These are phyloP conservation scores for Setaria viridis DNA, from an alignment of 202 grass and related monocot genomes.

Conservation along the genomic window DNA sequence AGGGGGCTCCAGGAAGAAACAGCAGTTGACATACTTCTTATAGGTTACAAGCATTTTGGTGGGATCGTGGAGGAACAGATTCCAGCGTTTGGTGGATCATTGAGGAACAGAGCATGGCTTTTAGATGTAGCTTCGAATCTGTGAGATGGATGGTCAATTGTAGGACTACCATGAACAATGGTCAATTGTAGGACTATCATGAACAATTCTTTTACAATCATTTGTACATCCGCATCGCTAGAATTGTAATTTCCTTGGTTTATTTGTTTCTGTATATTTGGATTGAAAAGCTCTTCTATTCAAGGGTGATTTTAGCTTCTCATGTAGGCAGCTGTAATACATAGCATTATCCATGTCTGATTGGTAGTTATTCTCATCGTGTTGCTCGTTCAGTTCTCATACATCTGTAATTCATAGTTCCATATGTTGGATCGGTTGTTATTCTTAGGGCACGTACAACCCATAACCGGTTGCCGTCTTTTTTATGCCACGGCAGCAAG, in stretches of 20 bases:
- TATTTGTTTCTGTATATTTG: constrained; percentile 22
- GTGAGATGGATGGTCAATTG: neutral
- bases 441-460: too few species aligned
- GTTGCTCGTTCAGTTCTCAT: too few species aligned
- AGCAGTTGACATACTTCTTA: constrained; percentile 91
- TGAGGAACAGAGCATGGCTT: neutral
- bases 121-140: neutral
- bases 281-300: constrained; percentile 17
- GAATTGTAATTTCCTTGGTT: constrained; percentile 38
- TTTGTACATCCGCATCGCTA: constrained; percentile 2
- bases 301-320: neutral
- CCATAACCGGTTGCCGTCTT: too few species aligned
- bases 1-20: constrained; percentile 92
- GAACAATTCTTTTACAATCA: constrained; percentile 47
- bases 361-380: too few species aligned
- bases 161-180: neutral
- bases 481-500: too few species aligned
- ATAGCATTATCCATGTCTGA: too few species aligned
- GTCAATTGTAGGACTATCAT: constrained; percentile 15
- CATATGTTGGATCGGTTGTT: too few species aligned
- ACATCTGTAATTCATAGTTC: too few species aligned
- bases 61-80: neutral
- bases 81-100: neutral
- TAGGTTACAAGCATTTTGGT: constrained; percentile 38
- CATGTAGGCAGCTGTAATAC: too few species aligned